Conservation (phyloP, 1,139 yeast species). For the Yamadazyma kanchanaburiensis region DNA sequence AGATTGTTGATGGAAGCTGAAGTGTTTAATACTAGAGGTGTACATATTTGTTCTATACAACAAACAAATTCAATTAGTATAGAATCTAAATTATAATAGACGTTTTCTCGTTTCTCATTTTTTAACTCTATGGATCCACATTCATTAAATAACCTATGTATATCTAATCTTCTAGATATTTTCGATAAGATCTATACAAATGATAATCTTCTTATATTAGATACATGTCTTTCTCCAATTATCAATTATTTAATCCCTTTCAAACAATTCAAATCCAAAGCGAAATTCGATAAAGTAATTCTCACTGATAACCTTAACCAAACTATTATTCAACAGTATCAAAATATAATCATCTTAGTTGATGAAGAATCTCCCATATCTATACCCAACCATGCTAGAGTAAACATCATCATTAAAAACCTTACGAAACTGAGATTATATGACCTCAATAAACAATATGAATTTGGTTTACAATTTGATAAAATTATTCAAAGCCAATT, state of each 20-base stretch:
- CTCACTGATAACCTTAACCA: constrained; percentile 28
- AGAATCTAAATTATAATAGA: no score
- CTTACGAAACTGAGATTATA: constrained; percentile 26
- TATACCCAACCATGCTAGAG: constrained; percentile 12
- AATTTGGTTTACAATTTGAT: constrained; percentile 19
- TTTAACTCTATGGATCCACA: constrained; percentile 3
- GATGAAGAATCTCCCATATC: constrained; percentile 17
- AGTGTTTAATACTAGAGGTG: constrained; percentile 49
- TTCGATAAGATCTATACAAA: constrained; percentile 26
- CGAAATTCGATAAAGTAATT: constrained; percentile 55
- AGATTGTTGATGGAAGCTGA: constrained; percentile 61
- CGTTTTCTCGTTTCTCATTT: no score
- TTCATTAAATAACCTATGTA: constrained; percentile 16
- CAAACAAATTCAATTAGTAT: no score
- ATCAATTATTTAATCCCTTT: constrained; percentile 64
- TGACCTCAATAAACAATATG: constrained; percentile 24
- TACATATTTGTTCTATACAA: constrained; percentile 59
- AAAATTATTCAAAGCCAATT: constrained; percentile 11
- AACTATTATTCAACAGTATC: constrained; percentile 13
- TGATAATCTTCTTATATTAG: constrained; percentile 52
- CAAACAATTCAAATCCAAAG: constrained; percentile 50
- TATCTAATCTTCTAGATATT: constrained; percentile 20
- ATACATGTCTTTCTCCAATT: constrained; percentile 49
- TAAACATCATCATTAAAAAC: constrained; percentile 30
- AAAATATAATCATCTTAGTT: constrained; percentile 38